Evolutionary conservation across 441 rosid genomes (phyloP).

Genomic region (Manihot esculenta): DNA sequence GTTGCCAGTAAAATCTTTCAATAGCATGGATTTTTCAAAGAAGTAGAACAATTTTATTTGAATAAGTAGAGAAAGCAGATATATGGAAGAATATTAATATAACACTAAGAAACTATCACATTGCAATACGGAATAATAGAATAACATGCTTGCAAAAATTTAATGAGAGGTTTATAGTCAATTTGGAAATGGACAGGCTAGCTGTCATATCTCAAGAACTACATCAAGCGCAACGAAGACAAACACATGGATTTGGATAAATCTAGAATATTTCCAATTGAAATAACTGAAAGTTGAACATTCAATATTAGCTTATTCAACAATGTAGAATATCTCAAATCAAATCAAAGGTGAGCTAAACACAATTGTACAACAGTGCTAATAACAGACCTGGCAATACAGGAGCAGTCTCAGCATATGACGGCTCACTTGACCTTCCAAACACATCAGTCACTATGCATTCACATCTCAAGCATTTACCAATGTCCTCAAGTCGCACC

Average conservation of each 20-base stretch:
- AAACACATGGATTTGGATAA: neutral
- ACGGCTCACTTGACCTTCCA: slow-evolving; percentile 92
- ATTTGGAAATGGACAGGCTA: slow-evolving; percentile 1
- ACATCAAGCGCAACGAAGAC: neutral
- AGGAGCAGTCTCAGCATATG: slow-evolving; percentile 68
- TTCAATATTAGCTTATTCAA: neutral
- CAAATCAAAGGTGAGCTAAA: neutral
- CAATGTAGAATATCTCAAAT: neutral
- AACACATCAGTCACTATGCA: slow-evolving; percentile 88
- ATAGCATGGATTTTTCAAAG: neutral
- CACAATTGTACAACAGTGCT: slow-evolving; percentile 1
- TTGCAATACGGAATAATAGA: neutral
- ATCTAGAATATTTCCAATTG: slow-evolving; percentile 10
- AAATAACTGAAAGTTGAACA: neutral
- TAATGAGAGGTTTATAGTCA: neutral
- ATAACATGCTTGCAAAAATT: neutral
- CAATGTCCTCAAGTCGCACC: slow-evolving; percentile 79
- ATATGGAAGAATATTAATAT: neutral
- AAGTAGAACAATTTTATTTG: neutral
- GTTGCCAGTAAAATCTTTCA: neutral
- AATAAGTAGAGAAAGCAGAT: neutral
- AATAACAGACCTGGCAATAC: slow-evolving; percentile 69
- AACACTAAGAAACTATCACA: neutral
- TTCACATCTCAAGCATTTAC: slow-evolving; percentile 86
- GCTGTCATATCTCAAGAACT: neutral